phyloP scores from a whole-genome alignment of 768 basidiomycete genomes.

The Leucosporidium creatinivorum region DNA sequence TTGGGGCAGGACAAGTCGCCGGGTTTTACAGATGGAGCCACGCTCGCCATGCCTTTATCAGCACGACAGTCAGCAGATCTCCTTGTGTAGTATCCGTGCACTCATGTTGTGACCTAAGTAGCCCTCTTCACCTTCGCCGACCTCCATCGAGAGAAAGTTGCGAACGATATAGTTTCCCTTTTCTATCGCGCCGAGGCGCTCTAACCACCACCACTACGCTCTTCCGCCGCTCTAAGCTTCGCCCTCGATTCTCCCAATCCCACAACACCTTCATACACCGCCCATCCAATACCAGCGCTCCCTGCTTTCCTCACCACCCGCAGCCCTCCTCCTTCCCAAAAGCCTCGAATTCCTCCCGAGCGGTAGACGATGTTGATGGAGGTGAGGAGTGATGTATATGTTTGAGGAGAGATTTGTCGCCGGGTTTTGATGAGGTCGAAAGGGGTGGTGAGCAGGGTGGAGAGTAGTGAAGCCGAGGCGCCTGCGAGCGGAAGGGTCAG shows the following conservation, averaged over 20 bases:
- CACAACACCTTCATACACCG: conserved; percentile 31
- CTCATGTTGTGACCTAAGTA: too few species aligned
- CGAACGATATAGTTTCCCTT: too few species aligned
- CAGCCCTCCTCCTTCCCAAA: conserved; percentile 34
- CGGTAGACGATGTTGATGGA: conserved; percentile 14
- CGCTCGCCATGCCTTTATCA: too few species aligned
- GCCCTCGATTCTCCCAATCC: conserved; percentile 23
- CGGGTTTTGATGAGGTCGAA: conserved; percentile 35
- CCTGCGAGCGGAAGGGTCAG: conserved; percentile 1
- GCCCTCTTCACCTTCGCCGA: too few species aligned
- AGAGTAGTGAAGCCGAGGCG: conserved; percentile 27
- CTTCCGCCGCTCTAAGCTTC: not conserved
- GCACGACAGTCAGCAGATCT: too few species aligned
- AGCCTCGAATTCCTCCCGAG: conserved; percentile 20
- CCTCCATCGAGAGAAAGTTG: too few species aligned
- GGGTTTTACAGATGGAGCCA: too few species aligned
- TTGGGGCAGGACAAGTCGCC: too few species aligned
- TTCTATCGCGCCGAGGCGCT: not conserved
- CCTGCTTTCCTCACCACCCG: conserved; percentile 30
- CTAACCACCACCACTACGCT: not conserved
- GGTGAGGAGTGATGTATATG: conserved; percentile 16
- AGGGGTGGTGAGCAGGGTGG: conserved; percentile 33
- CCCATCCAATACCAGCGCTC: conserved; percentile 32
- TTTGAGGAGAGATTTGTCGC: conserved; percentile 16
- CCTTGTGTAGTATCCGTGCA: too few species aligned